Conservation (phyloP, 768 basidiomycete species). For the Russula brevipes region DNA sequence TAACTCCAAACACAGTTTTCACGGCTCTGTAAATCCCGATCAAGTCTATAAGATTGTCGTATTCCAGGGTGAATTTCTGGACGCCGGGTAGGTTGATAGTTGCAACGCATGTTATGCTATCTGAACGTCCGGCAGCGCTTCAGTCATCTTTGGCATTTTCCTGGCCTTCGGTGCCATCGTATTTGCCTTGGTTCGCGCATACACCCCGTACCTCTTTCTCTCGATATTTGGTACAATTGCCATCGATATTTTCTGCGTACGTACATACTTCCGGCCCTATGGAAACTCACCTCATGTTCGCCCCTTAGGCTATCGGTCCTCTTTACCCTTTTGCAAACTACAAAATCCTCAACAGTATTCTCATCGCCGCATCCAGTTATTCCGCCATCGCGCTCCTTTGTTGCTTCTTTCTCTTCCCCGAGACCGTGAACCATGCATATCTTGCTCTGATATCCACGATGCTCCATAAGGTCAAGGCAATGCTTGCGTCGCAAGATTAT, state of each 20-base stretch:
- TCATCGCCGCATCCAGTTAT: conserved; percentile 43
- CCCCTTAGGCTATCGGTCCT: conserved; percentile 40
- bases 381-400: conserved; percentile 43
- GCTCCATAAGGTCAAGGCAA: conserved; percentile 30
- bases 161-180: conserved; percentile 42
- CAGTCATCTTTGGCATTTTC: conserved; percentile 45
- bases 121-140: conserved; percentile 32
- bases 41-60: conserved; percentile 37
- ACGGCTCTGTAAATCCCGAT: conserved; percentile 38
- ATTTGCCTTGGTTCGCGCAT: conserved; percentile 43
- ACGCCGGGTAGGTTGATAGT: conserved; percentile 32
- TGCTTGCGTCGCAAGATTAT: conserved; percentile 35
- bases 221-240: conserved; percentile 47
- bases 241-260: conserved; percentile 40
- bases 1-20: conserved; percentile 25
- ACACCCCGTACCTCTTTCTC: conserved; percentile 41
- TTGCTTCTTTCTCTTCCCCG: conserved; percentile 48
- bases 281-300: neutral
- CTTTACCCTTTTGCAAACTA: conserved; percentile 46
- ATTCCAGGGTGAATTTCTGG: conserved; percentile 48
- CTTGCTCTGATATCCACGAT: conserved; percentile 32
- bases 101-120: neutral
- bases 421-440: conserved; percentile 44
- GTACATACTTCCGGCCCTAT: conserved; percentile 13
- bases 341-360: conserved; percentile 39